These are phyloP conservation scores for Fusarium verrucosum DNA, from an alignment of 2,329 filamentous ascomycete species.

Conservation along the genomic window DNA sequence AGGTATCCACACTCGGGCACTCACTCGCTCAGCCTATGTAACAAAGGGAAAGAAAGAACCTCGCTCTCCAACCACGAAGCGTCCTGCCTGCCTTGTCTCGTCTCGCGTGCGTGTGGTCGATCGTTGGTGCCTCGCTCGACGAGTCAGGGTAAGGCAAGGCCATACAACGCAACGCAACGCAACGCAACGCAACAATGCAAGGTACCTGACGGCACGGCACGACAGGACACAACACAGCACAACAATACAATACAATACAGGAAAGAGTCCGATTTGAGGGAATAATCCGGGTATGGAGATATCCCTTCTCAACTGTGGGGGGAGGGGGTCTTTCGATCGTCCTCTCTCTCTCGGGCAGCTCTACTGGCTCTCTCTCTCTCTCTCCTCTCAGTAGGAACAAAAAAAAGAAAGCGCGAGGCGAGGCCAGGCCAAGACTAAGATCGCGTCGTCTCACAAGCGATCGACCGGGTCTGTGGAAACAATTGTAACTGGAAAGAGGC, in stretches of 20 bases:
- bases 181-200: background rate
- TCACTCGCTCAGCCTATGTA: background rate
- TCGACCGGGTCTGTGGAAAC: slow-evolving; percentile 34
- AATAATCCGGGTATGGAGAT: slow-evolving; percentile 29
- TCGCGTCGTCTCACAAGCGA: slow-evolving; percentile 19
- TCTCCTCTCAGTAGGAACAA: background rate
- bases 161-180: background rate
- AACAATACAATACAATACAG: background rate
- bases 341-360: background rate
- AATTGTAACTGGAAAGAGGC: slow-evolving; percentile 36
- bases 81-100: background rate
- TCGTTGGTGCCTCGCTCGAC: background rate
- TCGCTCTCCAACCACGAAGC: background rate
- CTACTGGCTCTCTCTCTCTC: no score
- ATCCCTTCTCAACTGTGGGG: background rate
- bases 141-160: slow-evolving; percentile 9
- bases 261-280: background rate
- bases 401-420: background rate
- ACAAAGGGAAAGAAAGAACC: background rate
- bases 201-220: background rate
- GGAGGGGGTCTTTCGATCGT: background rate
- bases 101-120: background rate
- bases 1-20: slow-evolving; percentile 34
- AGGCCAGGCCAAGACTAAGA: slow-evolving; percentile 14
- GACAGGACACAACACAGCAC: background rate